phyloP scores from a whole-genome alignment of 1,139 yeast genomes.

The Pneumocystis carinii region DNA sequence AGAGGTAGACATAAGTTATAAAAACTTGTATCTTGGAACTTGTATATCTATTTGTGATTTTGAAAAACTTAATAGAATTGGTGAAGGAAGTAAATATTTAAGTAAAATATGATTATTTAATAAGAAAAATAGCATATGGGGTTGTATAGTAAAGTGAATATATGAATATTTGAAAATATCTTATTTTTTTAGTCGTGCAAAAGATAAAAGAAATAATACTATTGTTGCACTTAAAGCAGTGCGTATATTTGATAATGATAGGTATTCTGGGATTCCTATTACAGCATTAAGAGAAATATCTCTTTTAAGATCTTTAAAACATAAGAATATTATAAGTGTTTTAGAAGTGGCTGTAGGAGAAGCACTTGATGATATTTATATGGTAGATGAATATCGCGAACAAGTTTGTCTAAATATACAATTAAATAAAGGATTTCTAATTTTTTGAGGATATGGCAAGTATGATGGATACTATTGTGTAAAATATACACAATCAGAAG shows the following conservation, averaged over 20 bases:
- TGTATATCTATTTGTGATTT: constrained; percentile 1
- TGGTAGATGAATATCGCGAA: constrained; percentile 16
- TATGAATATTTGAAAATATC: constrained; percentile 33
- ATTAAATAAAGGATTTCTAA: constrained; percentile 4
- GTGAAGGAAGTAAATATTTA: constrained; percentile 14
- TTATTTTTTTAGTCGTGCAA: constrained; percentile 39
- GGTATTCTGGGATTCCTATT: constrained; percentile 67
- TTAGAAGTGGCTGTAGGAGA: constrained; percentile 70
- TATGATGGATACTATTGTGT: constrained; percentile 8
- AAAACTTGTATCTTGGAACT: background rate
- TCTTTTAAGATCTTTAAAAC: constrained; percentile 57
- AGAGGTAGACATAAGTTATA: background rate
- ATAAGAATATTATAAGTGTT: constrained; percentile 53
- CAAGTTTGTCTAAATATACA: constrained; percentile 10
- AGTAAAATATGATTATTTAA: background rate
- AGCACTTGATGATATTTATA: constrained; percentile 14
- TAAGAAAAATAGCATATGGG: background rate
- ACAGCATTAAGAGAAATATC: constrained; percentile 72
- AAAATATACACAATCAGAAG: constrained; percentile 10
- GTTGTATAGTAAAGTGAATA: background rate
- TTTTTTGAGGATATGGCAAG: constrained; percentile 11
- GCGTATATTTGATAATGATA: constrained; percentile 45
- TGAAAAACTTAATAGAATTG: constrained; percentile 12
- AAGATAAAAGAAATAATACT: constrained; percentile 40
- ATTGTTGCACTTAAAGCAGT: constrained; percentile 58